A percentile compares a stretch with the other conserved stretches of the same genome.
phyloP scores from a whole-genome alignment of 805 yeast genomes.

The Wickerhamiella cacticola region DNA sequence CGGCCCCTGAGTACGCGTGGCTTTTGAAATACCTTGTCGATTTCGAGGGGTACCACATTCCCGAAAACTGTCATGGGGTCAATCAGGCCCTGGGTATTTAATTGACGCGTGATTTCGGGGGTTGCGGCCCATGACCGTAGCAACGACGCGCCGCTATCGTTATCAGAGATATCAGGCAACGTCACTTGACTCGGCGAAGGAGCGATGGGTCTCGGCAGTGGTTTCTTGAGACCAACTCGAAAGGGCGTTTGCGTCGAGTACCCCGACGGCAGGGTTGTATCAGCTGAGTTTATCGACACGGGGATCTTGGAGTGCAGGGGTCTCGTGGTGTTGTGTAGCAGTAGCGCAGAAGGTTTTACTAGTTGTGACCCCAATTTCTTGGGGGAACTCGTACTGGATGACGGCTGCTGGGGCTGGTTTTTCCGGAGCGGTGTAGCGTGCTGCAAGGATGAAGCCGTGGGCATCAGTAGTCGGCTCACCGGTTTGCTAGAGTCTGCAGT shows the following conservation, averaged over 20 bases:
- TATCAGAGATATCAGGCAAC: constrained; percentile 37
- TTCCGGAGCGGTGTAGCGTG: not conserved
- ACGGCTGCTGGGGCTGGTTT: not conserved
- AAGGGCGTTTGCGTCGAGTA: constrained; percentile 6
- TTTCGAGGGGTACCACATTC: constrained; percentile 45
- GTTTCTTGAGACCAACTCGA: constrained; percentile 7
- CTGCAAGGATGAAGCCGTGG: constrained; percentile 1
- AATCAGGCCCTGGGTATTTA: constrained; percentile 38
- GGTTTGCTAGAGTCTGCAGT: no score
- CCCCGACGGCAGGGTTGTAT: constrained; percentile 1
- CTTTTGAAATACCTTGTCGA: constrained; percentile 2
- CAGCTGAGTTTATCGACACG: not conserved
- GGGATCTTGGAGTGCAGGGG: constrained; percentile 1
- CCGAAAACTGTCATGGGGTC: constrained; percentile 68
- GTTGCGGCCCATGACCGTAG: constrained; percentile 53
- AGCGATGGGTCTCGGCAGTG: not conserved
- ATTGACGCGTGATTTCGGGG: constrained; percentile 39
- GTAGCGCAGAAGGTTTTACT: not conserved
- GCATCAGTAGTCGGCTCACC: not conserved
- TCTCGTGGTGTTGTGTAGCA: not conserved
- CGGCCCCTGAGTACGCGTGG: constrained; percentile 38
- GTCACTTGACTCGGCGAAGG: constrained; percentile 12
- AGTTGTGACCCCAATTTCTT: not conserved
- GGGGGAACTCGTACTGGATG: not conserved
- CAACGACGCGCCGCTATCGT: constrained; percentile 38